Base-by-base conservation (phyloP, 208 protist species). In the Leishmania tarentolae region DNA sequence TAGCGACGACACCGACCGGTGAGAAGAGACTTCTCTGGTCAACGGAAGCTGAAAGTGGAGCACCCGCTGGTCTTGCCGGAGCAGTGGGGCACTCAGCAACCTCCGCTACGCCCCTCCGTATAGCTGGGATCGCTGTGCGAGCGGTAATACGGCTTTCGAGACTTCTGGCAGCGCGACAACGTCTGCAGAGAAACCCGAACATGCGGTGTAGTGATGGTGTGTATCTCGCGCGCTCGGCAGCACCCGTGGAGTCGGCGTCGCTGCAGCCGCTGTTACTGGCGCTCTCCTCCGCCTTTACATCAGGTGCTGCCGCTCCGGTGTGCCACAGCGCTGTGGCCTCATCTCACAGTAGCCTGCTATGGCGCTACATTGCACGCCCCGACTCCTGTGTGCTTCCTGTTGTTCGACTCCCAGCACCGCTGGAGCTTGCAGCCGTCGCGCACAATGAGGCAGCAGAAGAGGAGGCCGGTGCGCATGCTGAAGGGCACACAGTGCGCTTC, bases 351-450 rank as follows among this genome's bases (percentile, higher is more conserved):
- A 40, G 4, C 15, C 47, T 53, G 44, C 75, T 79, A 37, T 61
- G n/a, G 31, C 59, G 59, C 61, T 79, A 79, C 76, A 72, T 47
- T 44, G 5, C 63, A 42, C 44, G 47, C 59, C 21, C 47, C 4
- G 59, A 68, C 59, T 28, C 42, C 15, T 50, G 61, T 17, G 44
- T 70, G 28, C 59, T 68, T 7, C 76, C 76, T 2, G 40, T 59
- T 17, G 76, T 79, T 4, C 76, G 46, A 24, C 61, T 79, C 8
- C 76, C 76, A 40, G n/a, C 76, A 71, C 28, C 63, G 37, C 59
- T 47, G 9, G 76, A 68, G 24, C 59, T 79, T 15, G 76, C 61
- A 7, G 35, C 75, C 8, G 4, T 59, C 28, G 47, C 31, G 9
- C 31, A 31, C 68, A 24, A 7, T 72, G 68, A 52, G 9, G 31